Evolutionary conservation across 163 green algal genomes (phyloP), one percentile per base, ranked within the genome.

Genomic region (Smithsoniella earleae): DNA sequence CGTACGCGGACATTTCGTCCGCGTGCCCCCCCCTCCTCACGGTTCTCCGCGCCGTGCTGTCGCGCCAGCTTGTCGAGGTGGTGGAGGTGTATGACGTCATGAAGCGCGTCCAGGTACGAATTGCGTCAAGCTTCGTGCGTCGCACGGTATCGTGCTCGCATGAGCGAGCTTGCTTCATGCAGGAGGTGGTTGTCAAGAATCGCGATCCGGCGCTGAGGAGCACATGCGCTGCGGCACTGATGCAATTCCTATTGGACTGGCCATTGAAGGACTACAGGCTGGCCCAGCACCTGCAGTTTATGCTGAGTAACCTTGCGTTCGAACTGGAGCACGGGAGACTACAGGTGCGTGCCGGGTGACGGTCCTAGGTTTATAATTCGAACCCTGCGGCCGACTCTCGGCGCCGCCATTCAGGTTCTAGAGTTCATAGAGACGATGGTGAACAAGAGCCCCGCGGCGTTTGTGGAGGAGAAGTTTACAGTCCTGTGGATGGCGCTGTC

Each of bases 211-310:
- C 82, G 1, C 75, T 82, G 49, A 79, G 84, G 5, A 28, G 46
- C 27, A 73, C 73, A 10, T 84, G 78, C 33, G 77, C 77, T 2
- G 76, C 78, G 2, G 74, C 79, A 28, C 83, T 98, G 66, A 85
- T 97, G 28, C 81, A 89, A 76, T 98, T 96, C 81, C 84, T 98
- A 78, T 83, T 98, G 36, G 90, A 97, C 82, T 97, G 94, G 74
- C 92, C 92, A 1, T 78, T 98, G 49, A 86, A 86, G 22, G 77
- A 78, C 3, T 76, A 75, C 46, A 80, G 89, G 6, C 83, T 96
- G 46, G 44, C 83, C 62, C 54, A 81, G 22, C 89, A 96, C 82
- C 37, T 95, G 2, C 46, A 88, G 31, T 92, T 91, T 73, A 76
- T 95, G 28, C 65, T 94, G 0, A 66, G 79, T 28, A 96, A 96